These are phyloP conservation scores for Pseudognaphalium luteoalbum DNA, from an alignment of 129 eudicot species.

Conservation along the genomic window DNA sequence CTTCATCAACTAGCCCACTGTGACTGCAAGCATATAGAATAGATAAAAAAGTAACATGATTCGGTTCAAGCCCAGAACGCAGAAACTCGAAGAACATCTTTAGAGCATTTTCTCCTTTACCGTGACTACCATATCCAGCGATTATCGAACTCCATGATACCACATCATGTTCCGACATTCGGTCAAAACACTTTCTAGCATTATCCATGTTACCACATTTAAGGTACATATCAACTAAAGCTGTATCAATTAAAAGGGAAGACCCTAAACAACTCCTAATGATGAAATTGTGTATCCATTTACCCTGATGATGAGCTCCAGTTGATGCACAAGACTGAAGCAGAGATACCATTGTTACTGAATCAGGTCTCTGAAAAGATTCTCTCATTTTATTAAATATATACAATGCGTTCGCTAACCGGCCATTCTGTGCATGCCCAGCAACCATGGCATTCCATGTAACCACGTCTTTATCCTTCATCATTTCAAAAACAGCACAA, in stretches of 20 bases:
- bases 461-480: constrained; percentile 66
- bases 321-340: constrained; percentile 87
- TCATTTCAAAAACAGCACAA: constrained; percentile 50
- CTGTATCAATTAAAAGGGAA: constrained; percentile 62
- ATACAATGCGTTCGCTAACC: constrained; percentile 47
- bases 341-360: constrained; percentile 69
- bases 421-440: constrained; percentile 73
- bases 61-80: constrained; percentile 54
- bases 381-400: constrained; percentile 67
- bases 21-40: constrained; percentile 81
- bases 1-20: constrained; percentile 72
- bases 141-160: constrained; percentile 86
- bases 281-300: constrained; percentile 66
- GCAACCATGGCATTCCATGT: constrained; percentile 90
- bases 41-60: constrained; percentile 61
- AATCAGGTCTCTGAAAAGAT: constrained; percentile 64
- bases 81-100: constrained; percentile 53
- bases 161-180: constrained; percentile 53
- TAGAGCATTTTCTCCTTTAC: constrained; percentile 77
- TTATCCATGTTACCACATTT: constrained; percentile 75
- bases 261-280: constrained; percentile 49
- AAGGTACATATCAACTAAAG: constrained; percentile 88
- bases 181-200: constrained; percentile 72
- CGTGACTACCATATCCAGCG: constrained; percentile 90
- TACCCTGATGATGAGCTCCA: constrained; percentile 87